Evolutionary conservation across 768 basidiomycete species (phyloP), one percentile per base, ranked within the genome.

Genomic region (Termitomyces sp.): DNA sequence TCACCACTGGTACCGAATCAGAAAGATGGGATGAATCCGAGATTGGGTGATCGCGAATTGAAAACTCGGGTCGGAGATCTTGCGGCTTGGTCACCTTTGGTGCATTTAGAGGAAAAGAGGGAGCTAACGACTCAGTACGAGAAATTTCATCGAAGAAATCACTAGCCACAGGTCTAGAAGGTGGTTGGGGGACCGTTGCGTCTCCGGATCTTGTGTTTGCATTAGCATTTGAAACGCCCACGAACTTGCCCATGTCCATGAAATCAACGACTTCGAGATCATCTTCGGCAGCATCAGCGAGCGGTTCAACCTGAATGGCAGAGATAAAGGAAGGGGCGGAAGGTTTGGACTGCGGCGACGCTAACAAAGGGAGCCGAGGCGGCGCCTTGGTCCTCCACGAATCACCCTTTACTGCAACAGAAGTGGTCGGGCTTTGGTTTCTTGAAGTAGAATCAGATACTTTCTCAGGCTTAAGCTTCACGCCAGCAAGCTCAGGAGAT

Each of bases 221-320:
- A 27, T 60, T 64, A 57, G 56, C 53, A 36, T 68, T 68, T 20
- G 75, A 48, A 47, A 72, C 72, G 29, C 81, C 84, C 12, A 88
- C 76, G 58, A 92, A 82, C 71, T 83, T 86, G 43, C 77, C 87
- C 67, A 92, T 76, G 47, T 93, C 90, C 2, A 81, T 80, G 62
- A 91, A 93, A 64, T 92, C 90, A 7, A 93, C 81, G n/a, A 88
- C 80, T 64, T 92, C 90, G 3, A 92, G 77, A 55, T 84, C 80
- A 63, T 87, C 88, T 22, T 79, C 82, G 4, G 77, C 69, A 54
- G 71, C 69, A 42, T 76, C 69, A 18, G 72, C 72, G n/a, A 87
- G 70, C 20, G 76, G 68, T 57, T 75, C 76, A 31, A 77, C 72
- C 46, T 69, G 73, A 39, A 73, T 67, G 5, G 75, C 65, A 36